These are phyloP conservation scores for Creolimax fragrantissima DNA, from an alignment of 78 protist species.

Conservation along the genomic window DNA sequence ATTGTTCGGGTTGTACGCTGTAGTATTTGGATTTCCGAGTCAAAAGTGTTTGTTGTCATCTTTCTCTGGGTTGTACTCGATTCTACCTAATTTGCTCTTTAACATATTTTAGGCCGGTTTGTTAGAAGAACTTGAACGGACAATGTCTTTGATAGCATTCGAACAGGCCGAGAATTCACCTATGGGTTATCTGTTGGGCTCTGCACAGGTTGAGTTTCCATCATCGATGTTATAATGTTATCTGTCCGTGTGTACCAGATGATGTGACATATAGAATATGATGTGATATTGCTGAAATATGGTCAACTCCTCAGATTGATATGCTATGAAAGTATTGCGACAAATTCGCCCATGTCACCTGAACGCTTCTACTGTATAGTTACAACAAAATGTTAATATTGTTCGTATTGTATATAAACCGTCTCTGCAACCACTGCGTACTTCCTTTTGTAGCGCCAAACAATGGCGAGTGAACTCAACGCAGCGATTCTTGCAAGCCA, in stretches of 20 bases:
- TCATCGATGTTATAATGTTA: background rate
- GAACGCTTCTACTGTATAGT: too few relatives aligned
- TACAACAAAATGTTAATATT: background rate
- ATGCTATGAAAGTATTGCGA: background rate
- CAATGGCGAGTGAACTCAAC: slow-evolving; percentile 73
- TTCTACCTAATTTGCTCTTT: background rate
- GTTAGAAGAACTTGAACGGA: slow-evolving; percentile 71
- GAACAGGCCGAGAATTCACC: slow-evolving; percentile 57
- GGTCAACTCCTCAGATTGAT: background rate
- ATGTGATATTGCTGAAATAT: background rate
- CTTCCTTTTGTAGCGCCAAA: slow-evolving; percentile 68
- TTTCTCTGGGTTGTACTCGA: background rate
- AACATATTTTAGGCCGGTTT: slow-evolving; percentile 39
- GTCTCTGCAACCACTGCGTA: too few relatives aligned
- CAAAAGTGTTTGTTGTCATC: too few relatives aligned
- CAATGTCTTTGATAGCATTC: slow-evolving; percentile 74
- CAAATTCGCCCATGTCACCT: too few relatives aligned
- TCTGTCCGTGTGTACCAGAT: background rate
- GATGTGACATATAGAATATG: background rate
- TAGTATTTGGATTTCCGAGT: too few relatives aligned
- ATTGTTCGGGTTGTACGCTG: too few relatives aligned
- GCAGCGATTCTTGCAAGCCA: slow-evolving; percentile 74
- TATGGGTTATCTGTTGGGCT: slow-evolving; percentile 31
- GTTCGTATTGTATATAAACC: too few relatives aligned
- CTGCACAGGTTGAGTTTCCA: background rate